phyloP scores from a whole-genome alignment of 2,329 filamentous ascomycete species.

The Scedosporium minutisporum region DNA sequence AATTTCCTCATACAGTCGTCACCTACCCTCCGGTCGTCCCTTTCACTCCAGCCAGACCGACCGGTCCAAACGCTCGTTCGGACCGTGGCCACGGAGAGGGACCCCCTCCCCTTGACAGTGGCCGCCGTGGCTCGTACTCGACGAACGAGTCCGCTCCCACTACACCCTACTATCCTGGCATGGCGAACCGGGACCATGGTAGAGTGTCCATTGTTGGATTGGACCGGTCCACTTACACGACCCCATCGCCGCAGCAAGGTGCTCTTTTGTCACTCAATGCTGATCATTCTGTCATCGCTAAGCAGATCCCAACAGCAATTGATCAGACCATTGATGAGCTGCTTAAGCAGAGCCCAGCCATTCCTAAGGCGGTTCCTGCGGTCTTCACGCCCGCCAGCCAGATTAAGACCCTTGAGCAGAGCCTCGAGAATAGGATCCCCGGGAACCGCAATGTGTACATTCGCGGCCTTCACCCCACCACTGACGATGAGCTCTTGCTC shows the following conservation, averaged over 20 bases:
- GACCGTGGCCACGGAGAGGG: conserved; percentile 39
- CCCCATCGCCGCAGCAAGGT: conserved; percentile 55
- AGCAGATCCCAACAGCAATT: conserved; percentile 24
- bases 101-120: conserved; percentile 50
- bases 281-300: conserved; percentile 31
- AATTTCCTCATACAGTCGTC: conserved; percentile 18
- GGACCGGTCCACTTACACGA: conserved; percentile 57
- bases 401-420: conserved; percentile 85
- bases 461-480: conserved; percentile 87
- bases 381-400: conserved; percentile 77
- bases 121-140: conserved; percentile 55
- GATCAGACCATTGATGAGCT: conserved; percentile 53
- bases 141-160: conserved; percentile 58
- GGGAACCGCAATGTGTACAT: conserved; percentile 99
- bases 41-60: conserved; percentile 42
- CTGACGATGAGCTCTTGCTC: conserved; percentile 80
- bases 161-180: conserved; percentile 53
- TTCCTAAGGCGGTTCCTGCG: conserved; percentile 83
- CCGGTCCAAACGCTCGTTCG: conserved; percentile 33
- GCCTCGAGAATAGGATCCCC: conserved; percentile 79
- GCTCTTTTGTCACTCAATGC: conserved; percentile 29
- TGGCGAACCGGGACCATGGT: conserved; percentile 49
- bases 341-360: conserved; percentile 65
- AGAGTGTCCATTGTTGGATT: conserved; percentile 42
- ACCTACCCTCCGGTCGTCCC: conserved; percentile 33